Conservation (phyloP, 169 alveolate genomes). For the Plasmodium fragile region DNA sequence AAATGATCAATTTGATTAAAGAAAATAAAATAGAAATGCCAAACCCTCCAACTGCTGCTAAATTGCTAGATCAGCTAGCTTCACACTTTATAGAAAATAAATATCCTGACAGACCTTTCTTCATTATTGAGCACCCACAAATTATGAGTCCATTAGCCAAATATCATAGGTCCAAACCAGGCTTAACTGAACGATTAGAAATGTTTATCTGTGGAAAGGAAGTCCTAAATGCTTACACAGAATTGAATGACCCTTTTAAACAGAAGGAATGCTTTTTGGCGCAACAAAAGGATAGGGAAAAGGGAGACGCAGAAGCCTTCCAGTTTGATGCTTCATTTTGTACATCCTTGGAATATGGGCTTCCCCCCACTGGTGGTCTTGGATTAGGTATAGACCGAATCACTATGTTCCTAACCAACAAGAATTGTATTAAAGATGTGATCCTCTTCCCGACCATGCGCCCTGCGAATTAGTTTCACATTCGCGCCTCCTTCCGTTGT, state of each 20-base stretch:
- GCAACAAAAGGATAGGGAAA: constrained; percentile 87
- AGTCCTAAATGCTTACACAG: constrained; percentile 98
- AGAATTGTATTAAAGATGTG: constrained; percentile 90
- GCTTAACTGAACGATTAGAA: constrained; percentile 98
- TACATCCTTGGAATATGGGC: constrained; percentile 94
- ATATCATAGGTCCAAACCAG: constrained; percentile 94
- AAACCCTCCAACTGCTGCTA: constrained; percentile 79
- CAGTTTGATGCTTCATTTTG: constrained; percentile 94
- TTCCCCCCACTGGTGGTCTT: constrained; percentile 98
- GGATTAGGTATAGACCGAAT: constrained; percentile 98
- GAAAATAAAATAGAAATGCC: constrained; percentile 84
- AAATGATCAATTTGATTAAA: constrained; percentile 78
- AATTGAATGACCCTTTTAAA: constrained; percentile 97
- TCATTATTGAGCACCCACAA: constrained; percentile 98
- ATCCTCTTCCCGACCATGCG: constrained; percentile 77
- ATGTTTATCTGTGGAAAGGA: constrained; percentile 97
- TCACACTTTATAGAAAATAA: constrained; percentile 95
- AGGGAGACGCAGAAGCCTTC: constrained; percentile 92
- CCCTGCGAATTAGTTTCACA: constrained; percentile 6
- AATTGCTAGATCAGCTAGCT: constrained; percentile 80
- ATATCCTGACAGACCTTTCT: constrained; percentile 92
- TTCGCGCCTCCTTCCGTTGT: background rate
- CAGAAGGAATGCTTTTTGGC: constrained; percentile 94
- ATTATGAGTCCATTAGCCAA: constrained; percentile 99
- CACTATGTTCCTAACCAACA: constrained; percentile 94